phyloP scores from a whole-genome alignment of 2,329 filamentous ascomycete species.

The Penicillium polonicum region DNA sequence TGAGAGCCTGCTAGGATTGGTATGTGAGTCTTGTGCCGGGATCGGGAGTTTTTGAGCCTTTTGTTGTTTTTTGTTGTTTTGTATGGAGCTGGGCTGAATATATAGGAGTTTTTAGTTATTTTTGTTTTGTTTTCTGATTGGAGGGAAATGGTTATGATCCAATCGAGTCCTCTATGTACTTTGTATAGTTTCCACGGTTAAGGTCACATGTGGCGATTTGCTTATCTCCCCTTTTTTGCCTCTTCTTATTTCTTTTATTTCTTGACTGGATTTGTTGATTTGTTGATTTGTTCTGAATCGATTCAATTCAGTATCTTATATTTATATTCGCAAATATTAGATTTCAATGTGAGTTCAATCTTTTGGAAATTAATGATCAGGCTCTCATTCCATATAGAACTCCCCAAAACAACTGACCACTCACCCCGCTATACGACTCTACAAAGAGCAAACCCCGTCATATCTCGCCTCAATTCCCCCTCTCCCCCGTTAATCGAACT shows the following conservation, averaged over 20 bases:
- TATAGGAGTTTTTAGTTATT: not conserved
- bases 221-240: not conserved
- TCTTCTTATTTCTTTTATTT: not conserved
- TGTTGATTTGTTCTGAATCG: not conserved
- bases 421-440: not conserved
- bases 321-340: not conserved
- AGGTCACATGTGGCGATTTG: conserved; percentile 1
- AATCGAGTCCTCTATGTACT: not conserved
- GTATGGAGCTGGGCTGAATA: not conserved
- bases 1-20: not conserved
- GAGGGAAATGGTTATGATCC: not conserved
- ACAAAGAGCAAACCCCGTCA: not conserved
- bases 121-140: not conserved
- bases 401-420: not conserved
- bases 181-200: not conserved
- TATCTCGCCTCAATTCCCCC: not conserved
- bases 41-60: not conserved
- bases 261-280: not conserved
- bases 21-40: not conserved
- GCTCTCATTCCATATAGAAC: not conserved
- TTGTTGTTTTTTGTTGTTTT: not conserved
- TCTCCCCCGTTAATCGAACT: not conserved
- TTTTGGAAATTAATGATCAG: not conserved
- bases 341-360: not conserved
- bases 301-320: not conserved